Conservation (phyloP, 495 filamentous ascomycete genomes). For the Ramalina peruviana region DNA sequence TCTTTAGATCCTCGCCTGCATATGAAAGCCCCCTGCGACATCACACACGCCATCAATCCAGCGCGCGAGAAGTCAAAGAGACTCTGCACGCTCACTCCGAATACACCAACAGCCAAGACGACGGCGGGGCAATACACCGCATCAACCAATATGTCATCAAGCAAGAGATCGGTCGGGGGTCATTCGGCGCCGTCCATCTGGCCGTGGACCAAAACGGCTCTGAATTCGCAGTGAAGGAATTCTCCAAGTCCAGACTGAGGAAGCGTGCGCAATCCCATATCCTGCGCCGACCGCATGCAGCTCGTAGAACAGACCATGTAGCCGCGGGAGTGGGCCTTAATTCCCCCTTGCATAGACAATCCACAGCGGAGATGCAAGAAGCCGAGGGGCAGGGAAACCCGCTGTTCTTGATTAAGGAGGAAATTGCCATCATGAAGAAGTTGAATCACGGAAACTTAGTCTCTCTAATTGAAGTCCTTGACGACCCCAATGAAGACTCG, state of each 20-base stretch:
- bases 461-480: slow-evolving; percentile 82
- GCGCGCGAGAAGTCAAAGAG: slow-evolving; percentile 69
- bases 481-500: slow-evolving; percentile 90
- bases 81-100: slow-evolving; percentile 81
- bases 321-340: slow-evolving; percentile 46
- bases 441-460: slow-evolving; percentile 87
- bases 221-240: slow-evolving; percentile 96
- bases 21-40: slow-evolving; percentile 62
- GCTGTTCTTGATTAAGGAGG: slow-evolving; percentile 79
- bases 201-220: slow-evolving; percentile 81
- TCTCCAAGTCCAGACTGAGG: slow-evolving; percentile 84
- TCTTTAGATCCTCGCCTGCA: slow-evolving; percentile 32
- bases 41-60: slow-evolving; percentile 56
- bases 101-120: slow-evolving; percentile 74
- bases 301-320: slow-evolving; percentile 35
- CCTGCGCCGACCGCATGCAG: slow-evolving; percentile 51
- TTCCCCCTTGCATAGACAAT: slow-evolving; percentile 43
- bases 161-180: slow-evolving; percentile 91
- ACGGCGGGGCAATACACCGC: slow-evolving; percentile 60
- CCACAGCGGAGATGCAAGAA: slow-evolving; percentile 33
- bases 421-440: slow-evolving; percentile 99
- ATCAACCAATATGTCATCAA: slow-evolving; percentile 93
- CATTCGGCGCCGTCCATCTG: slow-evolving; percentile 87
- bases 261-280: slow-evolving; percentile 89
- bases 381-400: slow-evolving; percentile 56